These are phyloP conservation scores for Aspergillus diversus DNA, from an alignment of 495 filamentous ascomycete genomes.

Conservation along the genomic window DNA sequence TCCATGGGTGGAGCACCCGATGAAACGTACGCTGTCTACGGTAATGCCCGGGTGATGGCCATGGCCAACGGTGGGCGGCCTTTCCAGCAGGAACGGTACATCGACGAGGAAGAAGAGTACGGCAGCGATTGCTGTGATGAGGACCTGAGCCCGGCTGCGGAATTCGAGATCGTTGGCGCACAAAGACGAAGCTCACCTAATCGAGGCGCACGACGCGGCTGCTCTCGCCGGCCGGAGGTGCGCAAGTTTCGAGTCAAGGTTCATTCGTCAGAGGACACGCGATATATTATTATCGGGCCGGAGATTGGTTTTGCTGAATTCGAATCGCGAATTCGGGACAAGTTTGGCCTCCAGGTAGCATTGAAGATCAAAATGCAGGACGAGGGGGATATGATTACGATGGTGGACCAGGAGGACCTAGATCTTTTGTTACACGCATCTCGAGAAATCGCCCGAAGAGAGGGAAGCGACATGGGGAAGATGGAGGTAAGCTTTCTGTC, in stretches of 20 bases:
- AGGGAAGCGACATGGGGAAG: conserved; percentile 85
- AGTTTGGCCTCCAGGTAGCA: conserved; percentile 72
- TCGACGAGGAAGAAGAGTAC: conserved; percentile 74
- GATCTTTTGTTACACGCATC: conserved; percentile 77
- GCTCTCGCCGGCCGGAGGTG: conserved; percentile 44
- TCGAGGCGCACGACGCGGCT: conserved; percentile 33
- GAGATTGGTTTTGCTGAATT: conserved; percentile 76
- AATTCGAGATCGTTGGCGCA: conserved; percentile 77
- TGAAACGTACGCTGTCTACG: conserved; percentile 74
- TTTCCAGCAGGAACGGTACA: conserved; percentile 57
- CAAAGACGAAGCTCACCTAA: conserved; percentile 36
- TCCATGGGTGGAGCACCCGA: conserved; percentile 58
- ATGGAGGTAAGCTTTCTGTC: conserved; percentile 75
- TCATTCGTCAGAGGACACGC: conserved; percentile 82
- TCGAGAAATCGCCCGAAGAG: conserved; percentile 68
- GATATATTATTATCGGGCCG: conserved; percentile 85
- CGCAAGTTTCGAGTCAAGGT: conserved; percentile 84
- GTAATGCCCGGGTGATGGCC: conserved; percentile 28
- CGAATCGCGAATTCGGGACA: conserved; percentile 74
- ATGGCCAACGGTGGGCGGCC: conserved; percentile 38
- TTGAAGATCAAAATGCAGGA: conserved; percentile 88
- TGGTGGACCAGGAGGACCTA: conserved; percentile 95
- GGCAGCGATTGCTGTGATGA: conserved; percentile 70
- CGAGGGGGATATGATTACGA: conserved; percentile 90
- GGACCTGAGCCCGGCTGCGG: conserved; percentile 62